Conservation (phyloP, 2,329 filamentous ascomycete genomes). For the Camptophora hylomeconis region DNA sequence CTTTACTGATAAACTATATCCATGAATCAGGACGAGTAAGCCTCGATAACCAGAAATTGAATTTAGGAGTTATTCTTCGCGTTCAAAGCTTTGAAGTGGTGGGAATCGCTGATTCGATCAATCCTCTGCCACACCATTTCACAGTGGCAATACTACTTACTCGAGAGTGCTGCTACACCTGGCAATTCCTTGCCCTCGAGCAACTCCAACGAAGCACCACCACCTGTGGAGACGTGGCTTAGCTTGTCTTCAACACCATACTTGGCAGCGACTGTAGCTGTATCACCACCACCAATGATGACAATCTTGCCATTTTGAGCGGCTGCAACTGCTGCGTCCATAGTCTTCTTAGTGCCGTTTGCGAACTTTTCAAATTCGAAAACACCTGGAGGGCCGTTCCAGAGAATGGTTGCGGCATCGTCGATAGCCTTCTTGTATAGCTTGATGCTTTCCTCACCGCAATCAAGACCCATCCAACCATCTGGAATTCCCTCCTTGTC, state of each 20-base stretch:
- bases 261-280: constrained; percentile 93
- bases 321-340: constrained; percentile 75
- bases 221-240: constrained; percentile 94
- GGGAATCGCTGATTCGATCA: too few relatives aligned
- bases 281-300: constrained; percentile 97
- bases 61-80: too few relatives aligned
- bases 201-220: constrained; percentile 87
- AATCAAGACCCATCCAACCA: constrained; percentile 96
- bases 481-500: constrained; percentile 86
- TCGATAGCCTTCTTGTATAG: constrained; percentile 79
- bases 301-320: constrained; percentile 81
- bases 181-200: constrained; percentile 97
- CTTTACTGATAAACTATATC: constrained; percentile 6
- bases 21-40: too few relatives aligned
- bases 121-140: too few relatives aligned
- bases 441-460: constrained; percentile 75
- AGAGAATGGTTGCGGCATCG: constrained; percentile 89
- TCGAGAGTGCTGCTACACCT: constrained; percentile 81
- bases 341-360: constrained; percentile 77
- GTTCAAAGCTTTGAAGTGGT: too few relatives aligned
- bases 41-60: too few relatives aligned
- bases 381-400: constrained; percentile 95
- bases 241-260: constrained; percentile 93
- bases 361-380: constrained; percentile 96
- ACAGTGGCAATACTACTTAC: constrained; percentile 50